Percentiles rank a stretch among this genome's conserved stretches.
These are phyloP conservation scores for Triticum monococcum DNA, from an alignment of 176 grass and related monocot genomes.

Conservation along the genomic window DNA sequence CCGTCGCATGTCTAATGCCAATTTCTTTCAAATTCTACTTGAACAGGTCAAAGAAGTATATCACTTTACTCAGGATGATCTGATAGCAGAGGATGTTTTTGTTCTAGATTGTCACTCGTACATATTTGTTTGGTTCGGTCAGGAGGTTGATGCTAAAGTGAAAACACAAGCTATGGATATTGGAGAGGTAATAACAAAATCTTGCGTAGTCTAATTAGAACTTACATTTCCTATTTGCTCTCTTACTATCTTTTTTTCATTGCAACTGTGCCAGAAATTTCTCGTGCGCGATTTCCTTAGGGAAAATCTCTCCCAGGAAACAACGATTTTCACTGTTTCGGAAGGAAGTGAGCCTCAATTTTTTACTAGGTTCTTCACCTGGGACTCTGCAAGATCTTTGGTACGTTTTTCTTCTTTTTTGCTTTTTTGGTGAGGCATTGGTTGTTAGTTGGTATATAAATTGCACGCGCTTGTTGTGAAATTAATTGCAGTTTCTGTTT, in stretches of 20 bases:
- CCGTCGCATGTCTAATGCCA: conserved; percentile 8
- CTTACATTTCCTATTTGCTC: neutral
- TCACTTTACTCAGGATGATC: conserved; percentile 90
- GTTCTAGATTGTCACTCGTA: conserved; percentile 76
- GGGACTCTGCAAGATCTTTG: conserved; percentile 76
- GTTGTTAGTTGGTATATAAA: conserved; percentile 24
- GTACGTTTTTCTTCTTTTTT: conserved; percentile 41
- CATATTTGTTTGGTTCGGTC: conserved; percentile 89
- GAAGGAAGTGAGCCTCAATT: conserved; percentile 88
- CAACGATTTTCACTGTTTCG: conserved; percentile 61
- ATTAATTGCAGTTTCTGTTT: neutral
- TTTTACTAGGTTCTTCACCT: conserved; percentile 94
- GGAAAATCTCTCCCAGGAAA: conserved; percentile 83
- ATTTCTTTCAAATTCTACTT: neutral
- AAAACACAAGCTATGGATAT: conserved; percentile 74
- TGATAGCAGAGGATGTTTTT: conserved; percentile 91
- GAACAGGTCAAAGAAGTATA: conserved; percentile 82
- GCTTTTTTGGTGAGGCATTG: neutral
- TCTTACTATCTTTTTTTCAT: conserved; percentile 7
- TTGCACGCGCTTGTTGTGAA: neutral
- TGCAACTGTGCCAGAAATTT: conserved; percentile 71
- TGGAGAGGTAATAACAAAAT: conserved; percentile 60
- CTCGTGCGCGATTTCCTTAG: conserved; percentile 74
- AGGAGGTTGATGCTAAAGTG: conserved; percentile 73
- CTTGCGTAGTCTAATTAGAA: neutral